Base-by-base conservation (phyloP, 176 grass and related monocot genomes). In the Aechmea fasciata region DNA sequence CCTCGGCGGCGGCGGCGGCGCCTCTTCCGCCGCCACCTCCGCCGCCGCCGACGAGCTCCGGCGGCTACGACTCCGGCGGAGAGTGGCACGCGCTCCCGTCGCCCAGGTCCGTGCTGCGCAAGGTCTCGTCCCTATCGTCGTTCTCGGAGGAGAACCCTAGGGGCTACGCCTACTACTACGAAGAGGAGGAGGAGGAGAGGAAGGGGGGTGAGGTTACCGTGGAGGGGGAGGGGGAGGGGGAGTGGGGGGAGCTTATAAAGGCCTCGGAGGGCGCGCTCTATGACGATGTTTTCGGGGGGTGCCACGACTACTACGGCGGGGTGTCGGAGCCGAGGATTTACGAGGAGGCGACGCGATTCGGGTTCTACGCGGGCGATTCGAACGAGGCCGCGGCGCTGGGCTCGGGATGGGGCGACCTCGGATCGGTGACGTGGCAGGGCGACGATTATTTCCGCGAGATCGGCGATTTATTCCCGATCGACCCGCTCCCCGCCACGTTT, bases 401-500 rank as follows among this genome's bases (percentile, higher is more conserved):
- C 47, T 87, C 67, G 83, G 68, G 66, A 13, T 59, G 81, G 71
- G 65, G 22, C 73, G 76, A 52, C 28, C 52, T 68, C 24, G 63
- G 63, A 15, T 49, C 25, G 20, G 48, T 49, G 50, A 72, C 72
- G 64, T 85, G 72, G 77, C 84, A 86, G 84, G 81, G 83, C 20
- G 85, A 84, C 66, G 88, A 93, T 79, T 92, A 85, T 74, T 99
- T 99, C 85, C 74, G 84, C 73, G 94, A 85, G 68, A 78, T 99
- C 75, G 83, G 85, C 80, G 94, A 97, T 84, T 85, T 97, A 62
- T 97, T 99, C 65, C 94, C 94, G 48, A 64, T 97, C 55, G 81
- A 87, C 52, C 50, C 87, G 14, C 93, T 85, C 77, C 94, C 94
- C 59, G 87, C 89, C 65, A 81, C 85, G 75, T 89, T 96, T 80